Conservation (phyloP, 2,329 filamentous ascomycete genomes). For the Teratosphaeria nubilosa region DNA sequence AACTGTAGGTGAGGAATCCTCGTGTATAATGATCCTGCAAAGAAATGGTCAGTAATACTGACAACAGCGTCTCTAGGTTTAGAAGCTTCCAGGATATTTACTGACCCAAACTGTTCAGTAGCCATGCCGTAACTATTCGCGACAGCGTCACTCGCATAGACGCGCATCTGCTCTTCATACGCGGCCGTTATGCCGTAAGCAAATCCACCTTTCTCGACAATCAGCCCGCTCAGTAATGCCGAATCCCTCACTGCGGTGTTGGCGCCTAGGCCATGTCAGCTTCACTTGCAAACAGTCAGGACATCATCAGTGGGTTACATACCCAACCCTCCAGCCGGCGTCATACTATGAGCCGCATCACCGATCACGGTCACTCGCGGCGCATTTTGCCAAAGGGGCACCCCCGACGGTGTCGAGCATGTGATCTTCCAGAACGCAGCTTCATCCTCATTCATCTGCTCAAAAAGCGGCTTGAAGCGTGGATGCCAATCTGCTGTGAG, state of each 20-base stretch:
- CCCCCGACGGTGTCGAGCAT: conserved; percentile 49
- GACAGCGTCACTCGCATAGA: conserved; percentile 50
- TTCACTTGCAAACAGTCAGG: not conserved
- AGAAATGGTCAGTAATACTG: not conserved
- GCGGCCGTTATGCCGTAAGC: conserved; percentile 27
- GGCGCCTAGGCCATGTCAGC: conserved; percentile 44
- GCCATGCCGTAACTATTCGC: conserved; percentile 43
- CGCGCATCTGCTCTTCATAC: conserved; percentile 32
- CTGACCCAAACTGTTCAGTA: conserved; percentile 26
- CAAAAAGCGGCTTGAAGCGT: conserved; percentile 46
- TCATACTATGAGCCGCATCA: conserved; percentile 50
- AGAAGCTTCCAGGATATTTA: not conserved
- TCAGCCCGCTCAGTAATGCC: conserved; percentile 42
- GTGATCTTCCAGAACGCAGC: conserved; percentile 60
- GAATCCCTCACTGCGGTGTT: conserved; percentile 49
- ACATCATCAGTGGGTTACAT: not conserved
- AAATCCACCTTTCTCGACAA: conserved; percentile 44
- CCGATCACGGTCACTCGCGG: conserved; percentile 50
- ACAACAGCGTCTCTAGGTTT: too few species aligned
- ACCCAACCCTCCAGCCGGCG: conserved; percentile 28
- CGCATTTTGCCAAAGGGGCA: conserved; percentile 51
- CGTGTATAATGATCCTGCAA: not conserved
- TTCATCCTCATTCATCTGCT: conserved; percentile 46
- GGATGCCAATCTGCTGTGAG: conserved; percentile 48
- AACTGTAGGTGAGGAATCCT: not conserved